These are phyloP conservation scores for Aspergillus sp. DNA, from an alignment of 2,329 filamentous ascomycete species.

Conservation along the genomic window DNA sequence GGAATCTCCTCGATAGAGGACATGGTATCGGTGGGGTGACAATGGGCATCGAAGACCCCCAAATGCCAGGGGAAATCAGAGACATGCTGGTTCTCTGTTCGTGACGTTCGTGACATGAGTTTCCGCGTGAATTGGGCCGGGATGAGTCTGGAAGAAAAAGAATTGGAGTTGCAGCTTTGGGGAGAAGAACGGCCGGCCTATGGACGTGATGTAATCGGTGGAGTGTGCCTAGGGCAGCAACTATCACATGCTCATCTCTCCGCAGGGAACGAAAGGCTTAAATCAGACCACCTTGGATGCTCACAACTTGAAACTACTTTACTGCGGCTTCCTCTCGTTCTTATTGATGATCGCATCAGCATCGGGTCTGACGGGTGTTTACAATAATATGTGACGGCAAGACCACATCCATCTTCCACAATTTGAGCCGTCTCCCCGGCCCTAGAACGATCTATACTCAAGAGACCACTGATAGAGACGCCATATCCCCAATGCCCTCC, in stretches of 20 bases:
- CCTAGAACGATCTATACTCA: not conserved
- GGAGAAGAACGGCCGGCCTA: not conserved
- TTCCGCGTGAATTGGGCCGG: not conserved
- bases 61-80: slow-evolving; percentile 59
- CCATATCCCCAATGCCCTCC: slow-evolving; percentile 31
- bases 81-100: slow-evolving; percentile 11
- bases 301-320: too few species aligned
- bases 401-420: not conserved
- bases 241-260: slow-evolving; percentile 8
- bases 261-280: not conserved
- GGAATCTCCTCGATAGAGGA: slow-evolving; percentile 54
- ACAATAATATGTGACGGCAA: not conserved
- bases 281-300: too few species aligned
- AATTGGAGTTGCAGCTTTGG: not conserved
- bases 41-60: slow-evolving; percentile 64
- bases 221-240: slow-evolving; percentile 5
- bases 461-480: slow-evolving; percentile 11
- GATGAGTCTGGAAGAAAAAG: not conserved
- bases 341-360: too few species aligned
- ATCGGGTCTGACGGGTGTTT: too few species aligned
- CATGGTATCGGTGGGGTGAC: slow-evolving; percentile 66
- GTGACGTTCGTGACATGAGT: not conserved
- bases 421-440: not conserved
- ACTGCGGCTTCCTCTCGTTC: too few species aligned
- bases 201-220: slow-evolving; percentile 9